Base-by-base conservation (phyloP, 805 yeast species). In the Candida awuae region DNA sequence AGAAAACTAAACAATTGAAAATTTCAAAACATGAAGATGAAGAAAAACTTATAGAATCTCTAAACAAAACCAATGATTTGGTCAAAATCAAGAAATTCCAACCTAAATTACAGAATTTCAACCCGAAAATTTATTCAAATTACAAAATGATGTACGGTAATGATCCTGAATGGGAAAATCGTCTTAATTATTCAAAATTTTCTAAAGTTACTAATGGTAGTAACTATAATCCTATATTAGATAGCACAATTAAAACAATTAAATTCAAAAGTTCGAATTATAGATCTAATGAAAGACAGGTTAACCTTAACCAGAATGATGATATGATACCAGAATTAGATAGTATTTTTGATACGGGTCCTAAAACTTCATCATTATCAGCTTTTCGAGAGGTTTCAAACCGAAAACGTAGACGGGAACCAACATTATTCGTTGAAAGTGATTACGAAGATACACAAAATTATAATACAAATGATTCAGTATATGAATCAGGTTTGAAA, bases 221-320 rank as follows among this genome's bases (percentile, higher is more conserved):
- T 3, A 19, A 35, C 6, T 31, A 37, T 25, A 50, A 50, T 35
- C 48, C 52, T 12, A 39, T 50, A 8, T 39, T 45, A 34, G 52
- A 49, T 39, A 46, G 50, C 25, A 44, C 52, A 2, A 41, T 49
- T 4, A 40, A 47, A 31, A 48, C 48, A 9, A 42, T 51, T 8
- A 44, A 42, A 18, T 33, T 51, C 36, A 46, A 41, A 25, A 42
- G 33, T 23, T 39, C 49, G 2, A 34, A 36, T n/a, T 47, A 50
- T 33, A 35, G 39, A 21, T 47, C 52, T 6, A 39, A 44, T 9
- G 32, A 37, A 12, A 6, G 37, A 7, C 45, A 44, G 37, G 27
- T 25, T 14, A 32, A 40, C 26, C 20, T 34, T 8, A 28, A 30
- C 8, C 43, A 39, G 21, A 29, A 45, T 30, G 42, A 45, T 27